Evolutionary conservation across 2,329 filamentous ascomycete species (phyloP), one percentile per base, ranked within the genome.

Genomic region (Beauveria sp.): DNA sequence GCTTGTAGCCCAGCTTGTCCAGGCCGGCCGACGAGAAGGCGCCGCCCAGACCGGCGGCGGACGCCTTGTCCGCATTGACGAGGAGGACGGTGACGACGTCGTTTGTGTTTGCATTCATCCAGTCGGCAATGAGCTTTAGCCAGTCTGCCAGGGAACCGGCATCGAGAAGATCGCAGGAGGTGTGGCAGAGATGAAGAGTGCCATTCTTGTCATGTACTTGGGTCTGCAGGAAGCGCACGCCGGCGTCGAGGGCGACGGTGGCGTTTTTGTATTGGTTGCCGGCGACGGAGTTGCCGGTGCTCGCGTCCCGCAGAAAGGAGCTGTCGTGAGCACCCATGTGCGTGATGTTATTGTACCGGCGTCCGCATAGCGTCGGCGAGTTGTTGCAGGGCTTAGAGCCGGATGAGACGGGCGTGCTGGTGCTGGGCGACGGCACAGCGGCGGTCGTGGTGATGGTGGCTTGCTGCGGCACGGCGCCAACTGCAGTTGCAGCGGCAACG

Each of bases 191-290:
- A 65, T 84, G 81, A 71, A 89, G 85, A 62, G 76, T 77, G 52
- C 79, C 79, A 65, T 82, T 78, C 55, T 77, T 72, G 66, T 83
- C 76, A 76, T 93, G 89, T 1, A 91, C 85, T 73, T 93, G 89
- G 0, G 81, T 86, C 63, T 88, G 84, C 16, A 93, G 80, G 46
- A 93, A 75, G 18, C 90, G 83, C 38, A 93, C 79, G 20, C 90
- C 89, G 5, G 87, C 84, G 60, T 86, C 81, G 58, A 93, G 81
- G 61, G 90, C 88, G 6, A 81, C 75, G 2, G 87, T 90, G 7
- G 87, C 86, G 72, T 91, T 89, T 74, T 82, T 86, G 75, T 79
- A 90, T 74, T 93, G 90, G 72, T 91, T 89, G 6, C 87, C 89
- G 2, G 86, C 82, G 3, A 85, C 73, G 28, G 84, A 85, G 72